Percentiles rank a stretch among this genome's conserved stretches.
phyloP scores from a whole-genome alignment of 176 grass and related monocot genomes.

The Eragrostis curvula region DNA sequence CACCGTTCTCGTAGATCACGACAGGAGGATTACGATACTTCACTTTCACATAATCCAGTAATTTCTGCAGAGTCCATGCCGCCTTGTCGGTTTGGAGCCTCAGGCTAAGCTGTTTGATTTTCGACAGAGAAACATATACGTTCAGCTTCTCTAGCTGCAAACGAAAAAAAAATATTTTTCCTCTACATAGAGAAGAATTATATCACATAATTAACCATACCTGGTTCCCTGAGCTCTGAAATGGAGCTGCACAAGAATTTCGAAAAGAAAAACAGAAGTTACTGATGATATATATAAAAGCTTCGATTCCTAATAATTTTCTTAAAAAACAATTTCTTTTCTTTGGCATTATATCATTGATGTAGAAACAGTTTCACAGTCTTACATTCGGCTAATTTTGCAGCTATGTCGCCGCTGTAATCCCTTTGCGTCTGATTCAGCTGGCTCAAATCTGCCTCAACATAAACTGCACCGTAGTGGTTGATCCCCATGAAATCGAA shows the following conservation, averaged over 20 bases:
- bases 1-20: constrained; percentile 61
- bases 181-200: not conserved
- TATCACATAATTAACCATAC: not conserved
- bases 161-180: not conserved
- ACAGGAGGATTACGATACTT: constrained; percentile 53
- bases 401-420: constrained; percentile 39
- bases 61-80: constrained; percentile 53
- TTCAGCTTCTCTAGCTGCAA: not conserved
- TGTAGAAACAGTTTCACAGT: not conserved
- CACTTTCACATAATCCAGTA: constrained; percentile 52
- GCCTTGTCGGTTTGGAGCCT: not conserved
- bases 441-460: constrained; percentile 30
- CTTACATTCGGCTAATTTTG: not conserved
- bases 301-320: not conserved
- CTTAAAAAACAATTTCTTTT: not conserved
- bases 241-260: not conserved
- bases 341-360: too few species aligned
- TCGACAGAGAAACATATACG: not conserved
- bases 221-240: not conserved
- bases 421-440: constrained; percentile 26
- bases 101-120: not conserved
- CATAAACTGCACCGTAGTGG: constrained; percentile 45
- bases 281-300: too few species aligned
- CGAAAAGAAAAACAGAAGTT: too few species aligned
- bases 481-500: constrained; percentile 69